These are phyloP conservation scores for Colletotrichum acutatum DNA, from an alignment of 2,329 filamentous ascomycete genomes.

Conservation along the genomic window DNA sequence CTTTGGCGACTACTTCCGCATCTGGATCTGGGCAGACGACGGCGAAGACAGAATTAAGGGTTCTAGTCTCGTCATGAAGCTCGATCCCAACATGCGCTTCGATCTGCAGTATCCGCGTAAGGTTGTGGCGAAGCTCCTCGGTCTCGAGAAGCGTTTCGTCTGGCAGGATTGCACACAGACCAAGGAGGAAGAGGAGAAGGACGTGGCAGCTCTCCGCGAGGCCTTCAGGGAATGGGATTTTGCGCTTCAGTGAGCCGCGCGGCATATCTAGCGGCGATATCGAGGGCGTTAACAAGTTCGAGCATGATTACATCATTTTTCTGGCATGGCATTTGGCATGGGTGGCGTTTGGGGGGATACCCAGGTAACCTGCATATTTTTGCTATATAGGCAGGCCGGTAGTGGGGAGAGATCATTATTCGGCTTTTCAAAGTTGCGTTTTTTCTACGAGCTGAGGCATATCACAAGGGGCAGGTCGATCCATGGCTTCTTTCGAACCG, in stretches of 20 bases:
- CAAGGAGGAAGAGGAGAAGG: conserved; percentile 79
- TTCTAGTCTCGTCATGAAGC: conserved; percentile 78
- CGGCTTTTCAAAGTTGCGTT: not conserved
- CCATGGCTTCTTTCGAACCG: not conserved
- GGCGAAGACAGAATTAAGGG: conserved; percentile 67
- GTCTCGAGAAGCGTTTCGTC: conserved; percentile 79
- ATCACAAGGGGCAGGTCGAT: not conserved
- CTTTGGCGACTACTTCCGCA: conserved; percentile 77
- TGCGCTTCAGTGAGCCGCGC: conserved; percentile 53
- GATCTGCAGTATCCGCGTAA: conserved; percentile 90
- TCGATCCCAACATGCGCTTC: conserved; percentile 80
- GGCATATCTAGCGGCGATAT: no score
- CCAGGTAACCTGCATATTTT: conserved; percentile 26
- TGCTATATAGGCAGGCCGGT: conserved; percentile 4
- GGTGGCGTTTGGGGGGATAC: conserved; percentile 32
- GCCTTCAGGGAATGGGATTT: conserved; percentile 92
- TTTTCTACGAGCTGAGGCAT: not conserved
- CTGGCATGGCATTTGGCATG: conserved; percentile 21
- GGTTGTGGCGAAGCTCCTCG: conserved; percentile 88
- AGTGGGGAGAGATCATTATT: not conserved
- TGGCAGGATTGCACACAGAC: conserved; percentile 89
- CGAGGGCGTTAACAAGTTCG: not conserved
- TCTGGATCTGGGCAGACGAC: conserved; percentile 80
- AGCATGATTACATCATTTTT: conserved; percentile 2
- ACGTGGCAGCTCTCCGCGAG: conserved; percentile 82